phyloP scores from a whole-genome alignment of 1,284 basidiomycete genomes.

The Sanghuangporus weigelae region DNA sequence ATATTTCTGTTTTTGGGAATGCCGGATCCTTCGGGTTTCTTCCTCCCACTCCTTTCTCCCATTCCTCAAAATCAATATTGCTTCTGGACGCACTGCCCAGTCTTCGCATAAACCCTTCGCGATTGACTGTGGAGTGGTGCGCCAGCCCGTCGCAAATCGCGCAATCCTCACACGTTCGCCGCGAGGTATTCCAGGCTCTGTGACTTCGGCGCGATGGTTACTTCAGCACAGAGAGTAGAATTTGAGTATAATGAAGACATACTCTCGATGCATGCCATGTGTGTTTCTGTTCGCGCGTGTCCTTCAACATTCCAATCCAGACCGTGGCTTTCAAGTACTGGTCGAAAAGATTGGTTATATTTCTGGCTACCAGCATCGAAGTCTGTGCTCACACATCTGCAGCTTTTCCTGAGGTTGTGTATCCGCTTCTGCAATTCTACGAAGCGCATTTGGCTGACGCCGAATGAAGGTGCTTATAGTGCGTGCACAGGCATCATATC shows the following conservation, averaged over 20 bases:
- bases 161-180: not conserved
- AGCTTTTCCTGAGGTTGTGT: not conserved
- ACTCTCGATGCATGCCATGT: constrained; percentile 7
- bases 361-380: not conserved
- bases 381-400: not conserved
- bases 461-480: not conserved
- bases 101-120: constrained; percentile 1
- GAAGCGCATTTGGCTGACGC: not conserved
- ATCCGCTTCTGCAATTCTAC: not conserved
- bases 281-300: not conserved
- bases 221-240: not conserved
- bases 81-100: not conserved
- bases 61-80: not conserved
- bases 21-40: not conserved
- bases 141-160: constrained; percentile 1
- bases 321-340: constrained; percentile 8
- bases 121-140: not conserved
- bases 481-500: not conserved
- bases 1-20: not conserved
- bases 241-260: not conserved
- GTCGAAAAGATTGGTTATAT: no score
- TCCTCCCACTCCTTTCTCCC: constrained; percentile 3
- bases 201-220: not conserved
- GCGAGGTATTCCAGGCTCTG: not conserved
- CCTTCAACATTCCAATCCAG: not conserved